Conservation (phyloP, 768 basidiomycete species). For the Lyophyllum semitale region DNA sequence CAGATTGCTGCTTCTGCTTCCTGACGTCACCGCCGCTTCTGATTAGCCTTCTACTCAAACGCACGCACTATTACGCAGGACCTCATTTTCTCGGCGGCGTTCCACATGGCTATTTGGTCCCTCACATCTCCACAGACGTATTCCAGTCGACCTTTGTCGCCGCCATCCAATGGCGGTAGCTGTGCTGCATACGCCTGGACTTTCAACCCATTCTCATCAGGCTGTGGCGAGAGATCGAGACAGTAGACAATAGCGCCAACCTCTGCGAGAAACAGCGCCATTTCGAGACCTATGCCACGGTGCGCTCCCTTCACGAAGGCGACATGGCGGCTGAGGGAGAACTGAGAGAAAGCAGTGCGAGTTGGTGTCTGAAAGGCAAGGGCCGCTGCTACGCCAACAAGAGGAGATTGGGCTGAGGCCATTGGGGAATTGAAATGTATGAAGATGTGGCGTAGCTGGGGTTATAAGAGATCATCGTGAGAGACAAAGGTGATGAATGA, state of each 20-base stretch:
- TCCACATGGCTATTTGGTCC: conserved; percentile 50
- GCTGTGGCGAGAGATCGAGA: conserved; percentile 54
- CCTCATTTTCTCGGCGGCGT: conserved; percentile 51
- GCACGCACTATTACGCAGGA: no score
- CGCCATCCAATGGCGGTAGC: conserved; percentile 25
- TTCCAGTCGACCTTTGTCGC: conserved; percentile 34
- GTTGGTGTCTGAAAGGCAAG: conserved; percentile 15
- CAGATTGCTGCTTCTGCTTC: no score
- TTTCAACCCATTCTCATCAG: conserved; percentile 50
- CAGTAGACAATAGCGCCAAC: conserved; percentile 49
- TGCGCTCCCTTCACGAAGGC: conserved; percentile 56
- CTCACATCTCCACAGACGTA: conserved; percentile 62
- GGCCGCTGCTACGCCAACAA: conserved; percentile 23
- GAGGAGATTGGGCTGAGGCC: conserved; percentile 2
- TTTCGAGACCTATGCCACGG: conserved; percentile 59
- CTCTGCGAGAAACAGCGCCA: conserved; percentile 26
- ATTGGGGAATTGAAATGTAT: neutral
- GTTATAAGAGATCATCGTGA: neutral
- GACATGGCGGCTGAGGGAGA: conserved; percentile 45
- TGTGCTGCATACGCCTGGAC: conserved; percentile 45
- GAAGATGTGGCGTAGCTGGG: no score
- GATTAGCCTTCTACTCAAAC: no score
- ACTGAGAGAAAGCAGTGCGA: conserved; percentile 28
- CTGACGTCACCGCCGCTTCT: no score
- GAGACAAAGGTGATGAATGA: neutral